Percentiles rank a stretch among this genome's conserved stretches.
Evolutionary conservation across 345 rosid species (phyloP).

Genomic region (Combretum micranthum): DNA sequence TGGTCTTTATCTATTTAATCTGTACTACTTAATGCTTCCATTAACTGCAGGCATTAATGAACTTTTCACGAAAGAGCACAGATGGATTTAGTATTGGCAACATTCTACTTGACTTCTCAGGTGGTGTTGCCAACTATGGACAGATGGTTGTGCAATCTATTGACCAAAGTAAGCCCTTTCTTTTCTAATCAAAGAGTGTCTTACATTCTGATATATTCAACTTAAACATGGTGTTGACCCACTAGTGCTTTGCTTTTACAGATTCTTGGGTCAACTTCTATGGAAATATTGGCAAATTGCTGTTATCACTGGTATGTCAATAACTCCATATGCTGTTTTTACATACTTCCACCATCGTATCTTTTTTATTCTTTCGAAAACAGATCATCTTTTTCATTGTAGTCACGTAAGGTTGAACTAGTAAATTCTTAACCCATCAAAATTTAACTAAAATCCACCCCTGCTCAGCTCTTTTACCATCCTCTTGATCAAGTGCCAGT

Average conservation of each 20-base stretch:
- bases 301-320: slow-evolving; percentile 64
- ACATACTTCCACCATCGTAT: background rate
- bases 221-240: background rate
- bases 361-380: background rate
- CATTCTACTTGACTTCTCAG: slow-evolving; percentile 76
- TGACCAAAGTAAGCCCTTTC: slow-evolving; percentile 55
- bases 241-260: slow-evolving; percentile 11
- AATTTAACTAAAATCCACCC: too few relatives aligned
- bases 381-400: too few relatives aligned
- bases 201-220: background rate
- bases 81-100: slow-evolving; percentile 90
- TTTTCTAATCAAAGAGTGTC: slow-evolving; percentile 2
- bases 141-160: slow-evolving; percentile 77
- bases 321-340: background rate
- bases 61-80: slow-evolving; percentile 77
- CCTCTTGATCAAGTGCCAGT: too few relatives aligned
- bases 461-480: too few relatives aligned
- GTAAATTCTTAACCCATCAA: too few relatives aligned
- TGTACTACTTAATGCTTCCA: background rate
- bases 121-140: slow-evolving; percentile 60
- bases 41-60: slow-evolving; percentile 61
- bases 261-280: slow-evolving; percentile 98
- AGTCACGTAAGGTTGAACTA: too few relatives aligned
- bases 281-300: slow-evolving; percentile 87
- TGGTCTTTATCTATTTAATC: background rate